phyloP scores from a whole-genome alignment of 2,329 filamentous ascomycete genomes.

The Orbilia oligospora region DNA sequence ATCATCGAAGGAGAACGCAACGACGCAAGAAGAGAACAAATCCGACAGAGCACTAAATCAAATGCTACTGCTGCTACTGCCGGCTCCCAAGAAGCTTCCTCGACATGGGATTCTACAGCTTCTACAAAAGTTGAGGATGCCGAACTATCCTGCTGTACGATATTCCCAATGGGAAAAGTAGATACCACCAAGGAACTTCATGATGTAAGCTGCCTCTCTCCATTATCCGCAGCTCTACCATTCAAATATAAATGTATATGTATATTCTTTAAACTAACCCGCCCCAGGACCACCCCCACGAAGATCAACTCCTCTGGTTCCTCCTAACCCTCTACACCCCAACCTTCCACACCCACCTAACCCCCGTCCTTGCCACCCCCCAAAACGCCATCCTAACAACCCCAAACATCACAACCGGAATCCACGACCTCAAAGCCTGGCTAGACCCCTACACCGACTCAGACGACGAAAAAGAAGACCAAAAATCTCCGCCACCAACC shows the following conservation, averaged over 20 bases:
- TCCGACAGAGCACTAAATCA: neutral
- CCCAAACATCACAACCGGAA: slow-evolving; percentile 15
- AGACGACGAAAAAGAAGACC: neutral
- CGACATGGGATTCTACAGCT: neutral
- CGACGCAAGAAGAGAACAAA: slow-evolving; percentile 2
- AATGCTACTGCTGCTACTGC: too few species aligned
- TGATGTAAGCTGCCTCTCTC: slow-evolving; percentile 7
- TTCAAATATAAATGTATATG: too few species aligned
- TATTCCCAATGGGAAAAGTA: slow-evolving; percentile 23
- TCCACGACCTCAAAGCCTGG: slow-evolving; percentile 42
- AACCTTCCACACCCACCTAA: neutral
- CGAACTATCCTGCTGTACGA: slow-evolving; percentile 21
- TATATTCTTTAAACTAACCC: too few species aligned
- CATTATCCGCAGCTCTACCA: too few species aligned
- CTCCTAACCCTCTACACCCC: slow-evolving; percentile 32
- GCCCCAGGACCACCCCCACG: slow-evolving; percentile 16
- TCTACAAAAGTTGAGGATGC: neutral
- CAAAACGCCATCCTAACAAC: slow-evolving; percentile 65
- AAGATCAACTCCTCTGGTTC: slow-evolving; percentile 49
- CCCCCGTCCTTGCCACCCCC: neutral
- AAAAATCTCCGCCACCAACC: neutral
- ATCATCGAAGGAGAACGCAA: slow-evolving; percentile 4
- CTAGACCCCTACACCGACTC: slow-evolving; percentile 22
- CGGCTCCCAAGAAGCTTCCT: too few species aligned
- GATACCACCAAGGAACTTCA: slow-evolving; percentile 19